phyloP scores from a whole-genome alignment of 306 rosid species.

The Heteromeles arbutifolia region DNA sequence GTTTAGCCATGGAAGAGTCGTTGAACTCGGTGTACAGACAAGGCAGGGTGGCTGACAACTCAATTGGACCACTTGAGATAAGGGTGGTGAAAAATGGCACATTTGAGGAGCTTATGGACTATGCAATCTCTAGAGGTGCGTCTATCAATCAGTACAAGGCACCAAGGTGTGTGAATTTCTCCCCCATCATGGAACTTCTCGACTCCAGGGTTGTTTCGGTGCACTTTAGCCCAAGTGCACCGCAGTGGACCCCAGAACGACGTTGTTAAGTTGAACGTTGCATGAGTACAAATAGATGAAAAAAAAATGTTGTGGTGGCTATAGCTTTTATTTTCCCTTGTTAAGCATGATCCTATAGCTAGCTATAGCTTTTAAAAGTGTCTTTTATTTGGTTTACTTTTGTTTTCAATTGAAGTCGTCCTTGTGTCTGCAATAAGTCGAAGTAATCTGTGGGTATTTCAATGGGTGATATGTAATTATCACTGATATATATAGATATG shows the following conservation, averaged over 20 bases:
- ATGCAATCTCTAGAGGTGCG: conserved; percentile 87
- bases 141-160: conserved; percentile 89
- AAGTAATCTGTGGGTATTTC: conserved; percentile 8
- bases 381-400: background rate
- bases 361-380: conserved; percentile 28
- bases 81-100: conserved; percentile 84
- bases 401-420: background rate
- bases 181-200: conserved; percentile 78
- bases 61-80: conserved; percentile 87
- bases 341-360: conserved; percentile 10
- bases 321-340: conserved; percentile 2
- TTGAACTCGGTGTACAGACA: conserved; percentile 87
- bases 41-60: conserved; percentile 70
- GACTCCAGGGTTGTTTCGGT: conserved; percentile 61
- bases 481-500: conserved; percentile 7
- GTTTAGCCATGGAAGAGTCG: conserved; percentile 70
- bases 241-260: conserved; percentile 77
- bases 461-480: conserved; percentile 28
- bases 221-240: conserved; percentile 78
- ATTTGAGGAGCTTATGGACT: conserved; percentile 92
- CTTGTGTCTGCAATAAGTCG: conserved; percentile 39
- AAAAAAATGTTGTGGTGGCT: background rate
- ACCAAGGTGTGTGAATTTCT: conserved; percentile 80
- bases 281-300: background rate
- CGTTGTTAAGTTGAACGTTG: conserved; percentile 27